Conservation (phyloP, 345 rosid species). For the Citrus glauca region DNA sequence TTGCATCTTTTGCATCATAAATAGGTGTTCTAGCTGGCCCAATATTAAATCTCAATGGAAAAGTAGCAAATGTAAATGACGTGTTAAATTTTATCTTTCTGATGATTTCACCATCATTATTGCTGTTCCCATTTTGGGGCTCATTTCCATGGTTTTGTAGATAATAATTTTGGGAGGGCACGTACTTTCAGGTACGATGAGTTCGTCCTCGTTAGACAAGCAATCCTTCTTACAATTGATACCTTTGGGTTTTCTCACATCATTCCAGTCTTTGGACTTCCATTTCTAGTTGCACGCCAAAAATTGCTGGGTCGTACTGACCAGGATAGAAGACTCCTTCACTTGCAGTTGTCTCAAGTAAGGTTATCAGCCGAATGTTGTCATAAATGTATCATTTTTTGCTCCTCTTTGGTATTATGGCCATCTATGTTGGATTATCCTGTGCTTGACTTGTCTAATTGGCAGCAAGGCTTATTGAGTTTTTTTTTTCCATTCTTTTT, state of each 20-base stretch:
- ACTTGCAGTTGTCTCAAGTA: constrained; percentile 49
- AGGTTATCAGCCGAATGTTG: constrained; percentile 13
- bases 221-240: constrained; percentile 78
- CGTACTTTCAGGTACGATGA: constrained; percentile 77
- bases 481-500: neutral
- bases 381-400: neutral
- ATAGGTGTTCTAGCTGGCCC: neutral
- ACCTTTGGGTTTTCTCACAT: constrained; percentile 86
- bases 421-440: neutral
- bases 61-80: constrained; percentile 16
- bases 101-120: neutral
- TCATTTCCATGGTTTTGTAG: neutral
- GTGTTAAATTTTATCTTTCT: neutral
- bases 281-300: constrained; percentile 39
- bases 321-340: constrained; percentile 10
- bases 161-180: constrained; percentile 4
- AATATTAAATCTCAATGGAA: neutral
- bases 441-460: constrained; percentile 2
- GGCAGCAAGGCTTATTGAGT: constrained; percentile 2
- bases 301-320: constrained; percentile 26
- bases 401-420: neutral
- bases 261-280: constrained; percentile 78
- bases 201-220: constrained; percentile 81
- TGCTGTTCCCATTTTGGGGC: neutral
- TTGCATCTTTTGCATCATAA: neutral